Evolutionary conservation across 2,329 filamentous ascomycete genomes (phyloP).

Genomic region (Calonectria honghensis): DNA sequence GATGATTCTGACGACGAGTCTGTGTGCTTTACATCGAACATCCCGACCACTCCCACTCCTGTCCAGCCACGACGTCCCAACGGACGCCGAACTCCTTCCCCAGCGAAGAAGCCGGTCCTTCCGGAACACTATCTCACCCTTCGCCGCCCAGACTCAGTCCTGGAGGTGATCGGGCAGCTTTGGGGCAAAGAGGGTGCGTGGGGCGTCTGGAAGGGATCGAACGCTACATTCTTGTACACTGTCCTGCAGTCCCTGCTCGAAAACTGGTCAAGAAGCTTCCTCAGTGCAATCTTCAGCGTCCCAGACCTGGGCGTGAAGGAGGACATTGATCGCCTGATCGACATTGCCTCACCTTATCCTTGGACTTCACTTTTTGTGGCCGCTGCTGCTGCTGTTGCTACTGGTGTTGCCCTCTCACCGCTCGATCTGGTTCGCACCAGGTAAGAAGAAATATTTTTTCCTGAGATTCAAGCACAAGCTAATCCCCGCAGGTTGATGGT

Average conservation of each 20-base stretch:
- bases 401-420: constrained; percentile 88
- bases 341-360: constrained; percentile 86
- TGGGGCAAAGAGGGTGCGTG: constrained; percentile 93
- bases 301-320: constrained; percentile 87
- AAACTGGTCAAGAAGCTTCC: constrained; percentile 91
- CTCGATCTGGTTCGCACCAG: constrained; percentile 91
- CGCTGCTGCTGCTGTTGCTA: constrained; percentile 78
- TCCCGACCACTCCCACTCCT: constrained; percentile 73
- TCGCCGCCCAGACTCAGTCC: constrained; percentile 85
- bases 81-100: constrained; percentile 58
- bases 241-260: constrained; percentile 91
- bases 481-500: constrained; percentile 81
- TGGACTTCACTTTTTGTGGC: constrained; percentile 86
- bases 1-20: constrained; percentile 87
- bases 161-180: constrained; percentile 89
- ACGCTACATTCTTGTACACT: constrained; percentile 93
- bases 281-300: constrained; percentile 93
- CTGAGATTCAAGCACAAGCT: constrained; percentile 45
- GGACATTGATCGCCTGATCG: constrained; percentile 84
- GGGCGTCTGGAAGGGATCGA: constrained; percentile 96
- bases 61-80: constrained; percentile 58
- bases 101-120: constrained; percentile 60
- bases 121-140: constrained; percentile 79
- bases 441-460: constrained; percentile 62
- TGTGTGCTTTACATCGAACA: constrained; percentile 86